Evolutionary conservation across 75 land plant genomes (phyloP), one percentile per base, ranked within the genome.

Genomic region (Selaginella tamariscina): DNA sequence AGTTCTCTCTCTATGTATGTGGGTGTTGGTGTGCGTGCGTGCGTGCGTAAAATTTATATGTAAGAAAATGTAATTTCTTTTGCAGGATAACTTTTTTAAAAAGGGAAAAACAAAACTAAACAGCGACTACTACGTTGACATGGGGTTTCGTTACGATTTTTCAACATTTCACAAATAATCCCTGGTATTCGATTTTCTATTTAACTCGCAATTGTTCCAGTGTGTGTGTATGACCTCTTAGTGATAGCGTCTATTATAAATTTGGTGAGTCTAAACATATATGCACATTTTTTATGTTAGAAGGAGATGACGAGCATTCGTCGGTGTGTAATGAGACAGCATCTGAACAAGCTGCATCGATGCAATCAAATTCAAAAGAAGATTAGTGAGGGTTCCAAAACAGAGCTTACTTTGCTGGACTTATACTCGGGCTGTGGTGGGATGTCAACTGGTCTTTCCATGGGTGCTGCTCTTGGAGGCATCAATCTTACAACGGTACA

Each of bases 371-470:
- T 8, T 56, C 72, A 0, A 62, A 29, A 31, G 24, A 27, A 66
- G 1, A 54, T 63, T 29, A 29, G 67, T 23, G 21, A 66, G 0
- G 29, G 8, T 31, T 18, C 24, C 27, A 79, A 69, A 39, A 21
- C 70, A 20, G 85, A 88, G 59, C 68, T 85, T 15, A 20, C 70
- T 2, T 65, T 91, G 9, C 64, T 95, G 32, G 99, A 95, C 75
- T 64, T 95, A 26, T 95, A 86, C 70, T 79, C 85, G 68, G 99
- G 99, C 18, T 95, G 99, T 84, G 99, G 99, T 59, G 99, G 82
- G 32, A 95, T 95, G 99, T 91, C 97, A 32, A 95, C 93, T 64
- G 99, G 99, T 0, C 62, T 95, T 31, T 82, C 85, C 66, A 56
- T 82, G 60, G 99, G 99, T 57, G 80, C 86, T 66, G 81, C 77